Percentiles rank a stretch among this genome's conserved stretches.
These are phyloP conservation scores for Scheffersomyces illinoinensis DNA, from an alignment of 1,139 yeast species.

Conservation along the genomic window DNA sequence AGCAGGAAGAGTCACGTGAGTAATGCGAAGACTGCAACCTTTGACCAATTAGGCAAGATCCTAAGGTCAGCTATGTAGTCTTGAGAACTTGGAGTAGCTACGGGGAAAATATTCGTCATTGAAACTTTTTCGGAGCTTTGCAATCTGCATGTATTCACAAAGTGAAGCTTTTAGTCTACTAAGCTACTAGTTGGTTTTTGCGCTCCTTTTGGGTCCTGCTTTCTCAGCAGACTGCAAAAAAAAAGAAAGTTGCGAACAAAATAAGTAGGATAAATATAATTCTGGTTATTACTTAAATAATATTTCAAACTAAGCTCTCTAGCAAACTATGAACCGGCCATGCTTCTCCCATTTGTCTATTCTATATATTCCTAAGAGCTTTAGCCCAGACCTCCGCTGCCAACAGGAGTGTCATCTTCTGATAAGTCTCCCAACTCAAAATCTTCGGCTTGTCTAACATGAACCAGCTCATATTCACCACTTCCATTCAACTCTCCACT, in stretches of 20 bases:
- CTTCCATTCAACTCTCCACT: constrained; percentile 27
- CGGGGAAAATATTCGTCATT: neutral
- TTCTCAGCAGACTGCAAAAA: too few species aligned
- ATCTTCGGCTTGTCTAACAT: constrained; percentile 22
- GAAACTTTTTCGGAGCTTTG: neutral
- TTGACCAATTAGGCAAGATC: neutral
- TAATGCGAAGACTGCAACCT: neutral
- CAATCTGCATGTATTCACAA: too few species aligned
- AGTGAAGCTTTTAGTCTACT: too few species aligned
- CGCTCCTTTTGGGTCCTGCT: too few species aligned
- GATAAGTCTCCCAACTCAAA: constrained; percentile 37
- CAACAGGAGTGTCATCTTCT: constrained; percentile 18
- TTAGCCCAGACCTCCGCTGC: neutral
- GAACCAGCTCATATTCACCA: neutral
- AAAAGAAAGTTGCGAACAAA: too few species aligned
- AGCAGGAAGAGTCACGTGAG: neutral
- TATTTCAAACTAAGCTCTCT: neutral
- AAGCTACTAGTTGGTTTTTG: too few species aligned
- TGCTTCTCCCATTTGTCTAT: neutral
- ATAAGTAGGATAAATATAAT: neutral
- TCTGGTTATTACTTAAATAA: neutral
- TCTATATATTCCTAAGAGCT: neutral
- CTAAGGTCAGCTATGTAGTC: neutral
- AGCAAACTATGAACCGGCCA: neutral
- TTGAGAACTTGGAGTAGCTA: neutral